These are phyloP conservation scores for Capsicum baccatum DNA, from an alignment of 257 asterid species.

Conservation along the genomic window DNA sequence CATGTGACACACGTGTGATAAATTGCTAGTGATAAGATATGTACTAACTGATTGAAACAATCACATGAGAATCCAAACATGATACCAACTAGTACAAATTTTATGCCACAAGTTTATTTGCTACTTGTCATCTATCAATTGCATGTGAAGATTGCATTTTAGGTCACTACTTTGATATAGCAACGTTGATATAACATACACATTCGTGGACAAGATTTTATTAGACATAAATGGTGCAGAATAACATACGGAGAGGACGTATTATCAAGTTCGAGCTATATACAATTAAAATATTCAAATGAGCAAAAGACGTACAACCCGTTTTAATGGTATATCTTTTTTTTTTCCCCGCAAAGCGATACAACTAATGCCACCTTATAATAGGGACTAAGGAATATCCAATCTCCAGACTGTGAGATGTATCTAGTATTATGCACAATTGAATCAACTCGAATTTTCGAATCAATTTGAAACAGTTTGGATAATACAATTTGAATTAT, in stretches of 20 bases:
- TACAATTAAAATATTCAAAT: not conserved
- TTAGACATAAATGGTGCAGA: not conserved
- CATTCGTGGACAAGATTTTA: not conserved
- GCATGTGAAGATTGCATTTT: not conserved
- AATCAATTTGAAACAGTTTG: too few relatives aligned
- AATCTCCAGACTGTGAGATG: too few relatives aligned
- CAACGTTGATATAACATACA: not conserved
- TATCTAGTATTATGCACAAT: too few relatives aligned
- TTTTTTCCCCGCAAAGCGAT: too few relatives aligned
- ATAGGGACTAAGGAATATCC: too few relatives aligned
- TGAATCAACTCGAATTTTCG: too few relatives aligned
- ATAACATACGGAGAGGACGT: not conserved
- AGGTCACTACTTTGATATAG: not conserved
- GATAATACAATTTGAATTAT: too few relatives aligned
- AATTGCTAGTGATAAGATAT: not conserved
- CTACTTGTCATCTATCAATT: not conserved
- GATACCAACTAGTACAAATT: not conserved
- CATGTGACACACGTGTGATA: not conserved
- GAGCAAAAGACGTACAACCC: not conserved
- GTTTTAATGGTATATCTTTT: too few relatives aligned
- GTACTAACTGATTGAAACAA: not conserved
- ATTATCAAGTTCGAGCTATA: not conserved
- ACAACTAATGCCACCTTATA: too few relatives aligned
- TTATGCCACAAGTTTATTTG: not conserved
- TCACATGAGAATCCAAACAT: not conserved